Evolutionary conservation across 2,329 filamentous ascomycete species (phyloP), one percentile per base, ranked within the genome.

Genomic region (Scedosporium dehoogii): DNA sequence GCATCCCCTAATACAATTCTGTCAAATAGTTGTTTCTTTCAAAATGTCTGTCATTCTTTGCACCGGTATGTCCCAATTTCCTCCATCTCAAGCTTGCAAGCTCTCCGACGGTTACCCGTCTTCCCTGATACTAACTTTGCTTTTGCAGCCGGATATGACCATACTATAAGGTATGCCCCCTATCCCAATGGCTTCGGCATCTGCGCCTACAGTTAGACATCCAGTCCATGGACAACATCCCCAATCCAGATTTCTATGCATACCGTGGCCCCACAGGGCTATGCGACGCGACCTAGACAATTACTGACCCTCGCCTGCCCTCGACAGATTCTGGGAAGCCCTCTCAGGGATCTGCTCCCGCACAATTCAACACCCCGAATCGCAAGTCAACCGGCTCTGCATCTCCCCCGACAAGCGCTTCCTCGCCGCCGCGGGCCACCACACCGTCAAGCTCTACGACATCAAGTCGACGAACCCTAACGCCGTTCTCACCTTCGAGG

Each of bases 381-480:
- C 93, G 9, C 94, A 99, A 76, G 94, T 99, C 69, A 99, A 99
- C 76, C 90, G 94, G 53, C 87, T 99, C 58, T 97, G 93, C 75
- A 99, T 99, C 71, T 97, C 94, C 12, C 94, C 94, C 66, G 94
- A 99, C 79, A 99, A 99, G 77, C 90, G 93, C 66, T 97, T 89
- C 75, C 88, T 97, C 62, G 93, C 92, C 41, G 92, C 91, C n/a
- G 83, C 84, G 6, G 83, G 84, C 68, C 83, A 88, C 72, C 84
- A 93, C 74, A 92, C 90, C 60, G 91, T 99, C 72, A 97, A 97
- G 78, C 89, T 99, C 63, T 99, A 96, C 79, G 94, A 99, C 72
- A 96, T 97, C 79, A 96, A 96, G 72, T 96, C 92, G 16, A 93
- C 91, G n/a, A 97, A 97, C 70, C 92, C 94, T 2, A 94, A 93